These are phyloP conservation scores for Zizania latifolia DNA, from an alignment of 176 grass and related monocot genomes.

Conservation along the genomic window DNA sequence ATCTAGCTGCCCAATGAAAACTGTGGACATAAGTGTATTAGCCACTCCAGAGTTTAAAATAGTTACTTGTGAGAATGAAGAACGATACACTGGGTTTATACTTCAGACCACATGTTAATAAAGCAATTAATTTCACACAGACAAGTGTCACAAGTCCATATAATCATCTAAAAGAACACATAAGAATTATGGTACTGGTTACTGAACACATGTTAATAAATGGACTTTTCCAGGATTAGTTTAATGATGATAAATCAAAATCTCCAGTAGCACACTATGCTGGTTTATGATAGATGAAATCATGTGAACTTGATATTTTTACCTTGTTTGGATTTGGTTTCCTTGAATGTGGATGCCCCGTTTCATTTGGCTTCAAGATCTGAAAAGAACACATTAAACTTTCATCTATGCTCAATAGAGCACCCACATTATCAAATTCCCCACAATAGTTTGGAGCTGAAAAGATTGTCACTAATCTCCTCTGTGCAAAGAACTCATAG, in stretches of 20 bases:
- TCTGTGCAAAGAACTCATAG: slow-evolving; percentile 73
- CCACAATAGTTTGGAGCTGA: slow-evolving; percentile 82
- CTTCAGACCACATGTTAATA: not conserved
- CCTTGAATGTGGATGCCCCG: slow-evolving; percentile 38
- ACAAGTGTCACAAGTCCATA: not conserved
- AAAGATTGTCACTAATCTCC: slow-evolving; percentile 83
- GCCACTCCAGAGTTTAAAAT: not conserved
- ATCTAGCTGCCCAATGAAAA: not conserved
- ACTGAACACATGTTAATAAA: not conserved
- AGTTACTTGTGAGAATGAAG: too few species aligned
- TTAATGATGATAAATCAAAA: not conserved
- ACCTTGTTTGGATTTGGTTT: slow-evolving; percentile 64
- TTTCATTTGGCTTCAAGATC: slow-evolving; percentile 65
- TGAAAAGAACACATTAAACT: slow-evolving; percentile 73
- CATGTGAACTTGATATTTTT: slow-evolving; percentile 19
- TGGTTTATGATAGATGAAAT: not conserved
- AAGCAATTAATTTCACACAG: not conserved
- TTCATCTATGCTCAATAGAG: slow-evolving; percentile 75
- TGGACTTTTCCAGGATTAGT: not conserved
- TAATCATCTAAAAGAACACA: not conserved
- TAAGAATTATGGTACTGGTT: not conserved
- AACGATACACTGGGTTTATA: not conserved
- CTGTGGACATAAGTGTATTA: not conserved
- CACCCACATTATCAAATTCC: slow-evolving; percentile 74
- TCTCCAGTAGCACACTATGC: not conserved